Conservation (phyloP, 73 alveolate species). For the Stentor coeruleus region DNA sequence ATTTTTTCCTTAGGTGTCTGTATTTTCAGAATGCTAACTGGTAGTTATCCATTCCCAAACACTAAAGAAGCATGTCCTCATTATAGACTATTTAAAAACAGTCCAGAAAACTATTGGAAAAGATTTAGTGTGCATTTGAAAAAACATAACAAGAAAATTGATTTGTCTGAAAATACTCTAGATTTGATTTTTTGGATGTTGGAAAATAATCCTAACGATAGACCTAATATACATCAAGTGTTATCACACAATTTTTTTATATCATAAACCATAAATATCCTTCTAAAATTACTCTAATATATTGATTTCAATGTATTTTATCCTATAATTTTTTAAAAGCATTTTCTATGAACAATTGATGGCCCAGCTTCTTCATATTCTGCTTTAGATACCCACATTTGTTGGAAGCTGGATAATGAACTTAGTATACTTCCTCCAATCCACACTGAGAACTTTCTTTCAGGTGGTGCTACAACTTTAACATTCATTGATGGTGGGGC, state of each 20-base stretch:
- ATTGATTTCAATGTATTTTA: too few relatives aligned
- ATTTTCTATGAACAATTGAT: slow-evolving; percentile 92
- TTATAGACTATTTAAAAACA: not conserved
- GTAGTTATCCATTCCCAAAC: not conserved
- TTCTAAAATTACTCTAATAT: too few relatives aligned
- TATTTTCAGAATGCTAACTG: not conserved
- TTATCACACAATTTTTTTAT: not conserved
- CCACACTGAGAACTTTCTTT: slow-evolving; percentile 70
- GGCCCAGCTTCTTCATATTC: slow-evolving; percentile 98
- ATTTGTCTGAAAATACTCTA: not conserved
- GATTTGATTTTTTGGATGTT: not conserved
- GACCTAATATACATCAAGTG: not conserved
- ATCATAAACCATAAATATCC: too few relatives aligned
- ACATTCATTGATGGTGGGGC: slow-evolving; percentile 45
- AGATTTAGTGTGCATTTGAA: not conserved
- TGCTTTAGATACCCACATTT: slow-evolving; percentile 95
- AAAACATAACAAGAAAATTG: too few relatives aligned
- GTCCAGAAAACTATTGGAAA: not conserved
- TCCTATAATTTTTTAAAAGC: slow-evolving; percentile 49
- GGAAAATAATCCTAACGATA: not conserved
- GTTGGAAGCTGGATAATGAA: slow-evolving; percentile 68
- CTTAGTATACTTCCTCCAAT: slow-evolving; percentile 81
- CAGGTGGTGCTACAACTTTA: slow-evolving; percentile 66
- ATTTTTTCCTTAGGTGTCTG: not conserved
- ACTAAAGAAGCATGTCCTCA: not conserved